phyloP scores from a whole-genome alignment of 1,284 basidiomycete species.

The Trichosporon ovoides region DNA sequence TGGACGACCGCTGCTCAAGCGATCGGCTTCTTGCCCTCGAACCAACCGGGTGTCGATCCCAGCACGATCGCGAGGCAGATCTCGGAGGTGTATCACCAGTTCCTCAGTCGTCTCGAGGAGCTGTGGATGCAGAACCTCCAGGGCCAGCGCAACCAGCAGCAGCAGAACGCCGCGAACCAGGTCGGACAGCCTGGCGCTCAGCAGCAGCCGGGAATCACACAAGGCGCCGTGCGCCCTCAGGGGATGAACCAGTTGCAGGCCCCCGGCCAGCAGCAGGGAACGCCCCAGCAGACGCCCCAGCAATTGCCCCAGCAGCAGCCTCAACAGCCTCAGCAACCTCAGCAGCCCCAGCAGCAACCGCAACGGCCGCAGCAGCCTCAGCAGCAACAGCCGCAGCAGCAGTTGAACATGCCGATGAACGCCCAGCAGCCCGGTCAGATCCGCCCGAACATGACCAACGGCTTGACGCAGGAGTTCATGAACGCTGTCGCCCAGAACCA shows the following conservation, averaged over 20 bases:
- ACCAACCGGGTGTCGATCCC: constrained; percentile 3
- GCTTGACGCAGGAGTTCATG: constrained; percentile 15
- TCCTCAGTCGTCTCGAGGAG: constrained; percentile 13
- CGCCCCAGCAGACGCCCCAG: constrained; percentile 8
- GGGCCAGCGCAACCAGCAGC: background rate
- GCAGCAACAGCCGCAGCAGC: constrained; percentile 10
- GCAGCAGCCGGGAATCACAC: background rate
- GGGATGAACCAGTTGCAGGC: background rate
- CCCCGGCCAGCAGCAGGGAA: constrained; percentile 7
- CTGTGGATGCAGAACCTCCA: constrained; percentile 16
- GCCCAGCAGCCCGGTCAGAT: constrained; percentile 8
- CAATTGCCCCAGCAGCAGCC: constrained; percentile 10
- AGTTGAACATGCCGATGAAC: constrained; percentile 5
- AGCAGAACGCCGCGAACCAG: background rate
- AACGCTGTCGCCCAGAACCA: constrained; percentile 16
- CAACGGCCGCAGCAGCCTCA: constrained; percentile 10
- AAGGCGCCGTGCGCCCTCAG: background rate
- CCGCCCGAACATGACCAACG: constrained; percentile 7
- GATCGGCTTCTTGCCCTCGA: constrained; percentile 11
- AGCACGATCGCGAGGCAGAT: constrained; percentile 14
- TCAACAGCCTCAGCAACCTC: background rate
- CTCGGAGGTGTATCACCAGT: constrained; percentile 16
- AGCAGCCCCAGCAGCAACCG: constrained; percentile 3
- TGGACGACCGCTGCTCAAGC: constrained; percentile 13
- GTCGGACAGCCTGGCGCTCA: too few species aligned